Evolutionary conservation across 2,329 filamentous ascomycete species (phyloP), one percentile per base, ranked within the genome.

Genomic region (Fusarium incarnatum): DNA sequence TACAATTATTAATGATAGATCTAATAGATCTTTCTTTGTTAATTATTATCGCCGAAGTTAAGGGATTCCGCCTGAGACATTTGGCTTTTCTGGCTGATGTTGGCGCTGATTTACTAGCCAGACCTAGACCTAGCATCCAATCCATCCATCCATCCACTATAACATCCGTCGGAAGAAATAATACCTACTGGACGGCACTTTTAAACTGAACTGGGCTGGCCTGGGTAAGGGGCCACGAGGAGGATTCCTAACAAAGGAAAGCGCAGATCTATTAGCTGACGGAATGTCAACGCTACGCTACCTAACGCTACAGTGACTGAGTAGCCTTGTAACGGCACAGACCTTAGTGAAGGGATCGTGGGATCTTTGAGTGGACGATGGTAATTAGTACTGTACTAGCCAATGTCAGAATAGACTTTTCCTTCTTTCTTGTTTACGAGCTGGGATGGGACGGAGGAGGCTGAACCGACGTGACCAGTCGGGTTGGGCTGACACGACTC

Each of bases 211-310:
- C 28, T 47, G 28, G 27, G n/a, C 30, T n/a, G 30, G 30, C 44
- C 25, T 53, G 37, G 30, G 32, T 59, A 65, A 66, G 62, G 60
- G 30, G 30, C 23, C 32, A 55, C 67, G 67, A 70, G 50, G 44
- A 70, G 67, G 53, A 70, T 67, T 67, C 67, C 67, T 54, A 57
- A 70, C 61, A 52, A 49, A 70, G 67, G 28, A 67, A 64, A 64
- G 67, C 46, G 66, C 48, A 68, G 59, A 64, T 60, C 53, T 28
- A 45, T 62, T 70, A 70, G 67, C 44, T 37, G 18, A 37, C 34
- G 62, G 48, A 48, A 52, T 57, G 32, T 28, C 46, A 52, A 20
- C 22, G 40, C 52, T 55, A 41, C 13, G 32, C 9, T 34, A 18
- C 9, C 28, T 30, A 30, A 30, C 6, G 34, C 16, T 52, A 15